These are phyloP conservation scores for Globisporangium rhizosaccharum DNA, from an alignment of 352 stramenopile species.

Conservation along the genomic window DNA sequence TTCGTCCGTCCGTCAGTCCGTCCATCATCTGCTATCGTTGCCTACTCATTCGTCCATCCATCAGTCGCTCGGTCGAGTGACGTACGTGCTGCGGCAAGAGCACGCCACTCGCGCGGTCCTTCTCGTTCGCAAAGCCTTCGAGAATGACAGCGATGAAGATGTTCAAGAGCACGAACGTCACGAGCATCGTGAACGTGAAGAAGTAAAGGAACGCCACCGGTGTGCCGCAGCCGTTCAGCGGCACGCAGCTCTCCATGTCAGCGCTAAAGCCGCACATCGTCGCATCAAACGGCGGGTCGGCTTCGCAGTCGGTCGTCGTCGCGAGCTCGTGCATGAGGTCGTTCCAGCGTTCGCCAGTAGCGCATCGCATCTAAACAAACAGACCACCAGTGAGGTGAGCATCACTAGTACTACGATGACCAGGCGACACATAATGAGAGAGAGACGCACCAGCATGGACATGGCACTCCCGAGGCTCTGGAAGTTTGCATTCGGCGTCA, in stretches of 20 bases:
- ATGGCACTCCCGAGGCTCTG: conserved; percentile 69
- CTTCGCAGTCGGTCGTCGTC: conserved; percentile 19
- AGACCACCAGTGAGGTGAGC: background rate
- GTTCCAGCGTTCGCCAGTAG: conserved; percentile 87
- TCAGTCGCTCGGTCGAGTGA: background rate
- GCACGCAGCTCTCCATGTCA: conserved; percentile 25
- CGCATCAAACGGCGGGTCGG: conserved; percentile 27
- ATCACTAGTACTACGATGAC: background rate
- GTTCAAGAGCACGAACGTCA: conserved; percentile 83
- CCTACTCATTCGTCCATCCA: background rate
- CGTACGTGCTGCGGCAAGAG: conserved; percentile 37
- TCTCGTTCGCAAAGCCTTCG: conserved; percentile 73
- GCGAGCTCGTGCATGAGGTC: conserved; percentile 78
- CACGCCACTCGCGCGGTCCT: conserved; percentile 50
- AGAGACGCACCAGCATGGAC: conserved; percentile 49
- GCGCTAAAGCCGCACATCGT: conserved; percentile 41
- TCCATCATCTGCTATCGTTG: background rate
- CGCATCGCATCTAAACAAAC: conserved; percentile 54
- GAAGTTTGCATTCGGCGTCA: conserved; percentile 83
- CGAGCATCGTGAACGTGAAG: conserved; percentile 77
- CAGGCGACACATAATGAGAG: background rate
- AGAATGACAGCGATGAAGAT: conserved; percentile 87
- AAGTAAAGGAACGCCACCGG: conserved; percentile 47
- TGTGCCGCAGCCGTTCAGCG: conserved; percentile 50
- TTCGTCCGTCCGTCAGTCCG: background rate